Conservation (phyloP, 306 rosid species). For the Alnus glutinosa region DNA sequence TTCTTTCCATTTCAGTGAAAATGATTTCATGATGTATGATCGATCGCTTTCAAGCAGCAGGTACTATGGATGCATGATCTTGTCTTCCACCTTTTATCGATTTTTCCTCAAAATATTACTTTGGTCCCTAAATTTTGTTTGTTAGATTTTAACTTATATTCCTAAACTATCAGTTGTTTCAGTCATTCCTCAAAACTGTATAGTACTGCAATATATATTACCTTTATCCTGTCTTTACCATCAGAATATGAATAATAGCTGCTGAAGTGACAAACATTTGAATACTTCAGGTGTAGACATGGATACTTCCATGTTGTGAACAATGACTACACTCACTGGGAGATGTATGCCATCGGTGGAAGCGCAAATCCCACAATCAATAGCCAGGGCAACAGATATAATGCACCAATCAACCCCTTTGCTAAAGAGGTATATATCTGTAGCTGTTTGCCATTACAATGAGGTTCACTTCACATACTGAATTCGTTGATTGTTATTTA, state of each 20-base stretch:
- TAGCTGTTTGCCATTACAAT: conserved; percentile 7
- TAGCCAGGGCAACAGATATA: conserved; percentile 97
- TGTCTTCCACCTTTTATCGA: not conserved
- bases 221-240: too few relatives aligned
- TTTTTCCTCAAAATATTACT: too few relatives aligned
- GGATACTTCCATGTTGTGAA: conserved; percentile 99
- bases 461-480: conserved; percentile 12
- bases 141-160: too few relatives aligned
- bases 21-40: not conserved
- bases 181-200: too few relatives aligned
- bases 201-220: too few relatives aligned
- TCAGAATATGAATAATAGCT: not conserved
- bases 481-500: conserved; percentile 9
- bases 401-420: conserved; percentile 78
- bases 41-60: not conserved
- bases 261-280: conserved; percentile 20
- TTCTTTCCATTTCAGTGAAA: conserved; percentile 23
- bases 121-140: too few relatives aligned
- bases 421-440: conserved; percentile 80
- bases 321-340: conserved; percentile 99
- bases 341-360: conserved; percentile 99
- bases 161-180: too few relatives aligned
- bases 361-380: conserved; percentile 94
- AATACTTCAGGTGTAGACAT: conserved; percentile 81
- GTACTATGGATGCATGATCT: conserved; percentile 22